Base-by-base conservation (phyloP, 805 yeast genomes). In the Suhomyces faveliae region DNA sequence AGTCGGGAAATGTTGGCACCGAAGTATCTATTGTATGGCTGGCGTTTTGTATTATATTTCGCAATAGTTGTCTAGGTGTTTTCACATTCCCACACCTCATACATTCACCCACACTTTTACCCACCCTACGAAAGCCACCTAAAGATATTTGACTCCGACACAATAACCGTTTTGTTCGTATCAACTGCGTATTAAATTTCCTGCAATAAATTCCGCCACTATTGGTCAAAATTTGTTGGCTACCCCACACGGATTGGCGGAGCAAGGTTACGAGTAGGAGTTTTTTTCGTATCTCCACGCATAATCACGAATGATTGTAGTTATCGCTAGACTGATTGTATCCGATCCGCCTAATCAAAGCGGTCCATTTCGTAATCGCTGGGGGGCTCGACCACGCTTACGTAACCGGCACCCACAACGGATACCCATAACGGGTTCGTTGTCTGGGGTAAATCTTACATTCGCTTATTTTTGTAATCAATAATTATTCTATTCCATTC, bases 181-280 rank as follows among this genome's bases (percentile, higher is more conserved):
- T 27, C 30, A 5, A 27, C n/a, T 27, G 30, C 30, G 30, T n/a
- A 15, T 9, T n/a, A 27, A 27, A 5, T n/a, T 27, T 27, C 15
- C 15, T 13, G n/a, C 9, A 27, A 27, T 27, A 27, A 27, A n/a
- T 25, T 12, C n/a, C 15, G 15, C 30, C 15, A n/a, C 11, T 27
- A 27, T 27, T 27, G 30, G 30, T 33, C 19, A 17, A 7, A 33
- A 15, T 33, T 33, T 33, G 37, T 33, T 33, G 37, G 15, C 19
- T 33, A 33, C 37, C 37, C 37, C 37, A 33, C 37, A 33, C 37
- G 37, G 37, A 9, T 17, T 33, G 37, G 15, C 11, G 37, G 37
- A 33, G 21, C 37, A 15, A 33, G 37, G 20, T 17, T 33, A 33
- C 37, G 37, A 17, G 37, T 27, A n/a, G 15, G 15, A 27, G 15